These are phyloP conservation scores for Didymella exigua DNA, from an alignment of 2,329 filamentous ascomycete genomes.

Conservation along the genomic window DNA sequence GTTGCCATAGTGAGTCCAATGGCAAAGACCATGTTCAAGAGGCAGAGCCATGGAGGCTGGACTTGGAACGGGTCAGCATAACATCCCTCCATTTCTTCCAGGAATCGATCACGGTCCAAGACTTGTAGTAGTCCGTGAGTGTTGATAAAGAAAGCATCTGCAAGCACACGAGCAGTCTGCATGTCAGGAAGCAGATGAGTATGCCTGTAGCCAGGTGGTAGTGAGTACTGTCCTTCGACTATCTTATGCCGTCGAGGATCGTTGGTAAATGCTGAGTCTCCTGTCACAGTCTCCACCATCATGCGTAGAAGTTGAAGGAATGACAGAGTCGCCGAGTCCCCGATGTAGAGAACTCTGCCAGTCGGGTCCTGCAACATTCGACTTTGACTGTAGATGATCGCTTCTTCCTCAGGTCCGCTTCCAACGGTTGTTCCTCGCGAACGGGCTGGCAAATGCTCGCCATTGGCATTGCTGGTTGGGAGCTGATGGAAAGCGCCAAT, in stretches of 20 bases:
- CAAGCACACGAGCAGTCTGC: constrained; percentile 59
- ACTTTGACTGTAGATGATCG: constrained; percentile 60
- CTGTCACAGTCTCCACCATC: constrained; percentile 62
- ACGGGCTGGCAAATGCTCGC: constrained; percentile 31
- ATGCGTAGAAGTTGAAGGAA: constrained; percentile 66
- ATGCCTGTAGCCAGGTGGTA: constrained; percentile 54
- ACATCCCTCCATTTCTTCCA: constrained; percentile 57
- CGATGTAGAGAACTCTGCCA: constrained; percentile 64
- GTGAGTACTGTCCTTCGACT: constrained; percentile 59
- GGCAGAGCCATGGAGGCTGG: constrained; percentile 60
- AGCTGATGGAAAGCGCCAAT: constrained; percentile 34
- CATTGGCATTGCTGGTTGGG: constrained; percentile 25
- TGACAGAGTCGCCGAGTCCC: constrained; percentile 67
- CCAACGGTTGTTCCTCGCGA: constrained; percentile 42
- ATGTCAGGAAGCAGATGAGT: constrained; percentile 63
- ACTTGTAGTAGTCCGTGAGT: constrained; percentile 67
- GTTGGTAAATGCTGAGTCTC: constrained; percentile 62
- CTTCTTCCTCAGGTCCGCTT: constrained; percentile 61
- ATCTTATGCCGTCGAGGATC: constrained; percentile 64
- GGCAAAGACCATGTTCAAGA: constrained; percentile 67
- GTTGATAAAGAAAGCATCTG: constrained; percentile 67
- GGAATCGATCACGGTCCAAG: constrained; percentile 60
- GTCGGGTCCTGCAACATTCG: constrained; percentile 66
- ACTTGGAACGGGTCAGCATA: constrained; percentile 61
- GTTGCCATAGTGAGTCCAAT: constrained; percentile 66